A percentile compares a stretch with the other conserved stretches of the same genome.
phyloP scores from a whole-genome alignment of 1,139 yeast genomes.

The Wickerhamiella infanticola region DNA sequence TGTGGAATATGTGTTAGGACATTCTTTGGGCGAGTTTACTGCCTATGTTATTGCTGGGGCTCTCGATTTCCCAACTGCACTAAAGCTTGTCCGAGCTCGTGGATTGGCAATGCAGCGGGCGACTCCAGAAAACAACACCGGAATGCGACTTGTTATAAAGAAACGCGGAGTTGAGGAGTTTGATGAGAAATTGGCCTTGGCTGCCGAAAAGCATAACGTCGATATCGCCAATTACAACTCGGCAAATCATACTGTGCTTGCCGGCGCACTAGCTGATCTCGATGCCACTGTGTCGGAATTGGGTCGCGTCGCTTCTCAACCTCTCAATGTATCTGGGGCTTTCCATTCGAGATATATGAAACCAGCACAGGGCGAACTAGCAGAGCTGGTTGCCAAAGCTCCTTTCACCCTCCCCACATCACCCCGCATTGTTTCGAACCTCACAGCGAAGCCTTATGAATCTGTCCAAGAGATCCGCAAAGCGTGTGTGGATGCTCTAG shows the following conservation, averaged over 20 bases:
- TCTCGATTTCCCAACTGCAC: constrained; percentile 29
- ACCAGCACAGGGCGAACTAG: constrained; percentile 25
- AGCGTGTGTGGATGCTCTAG: constrained; percentile 17
- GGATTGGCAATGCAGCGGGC: constrained; percentile 37
- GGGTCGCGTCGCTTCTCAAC: constrained; percentile 15
- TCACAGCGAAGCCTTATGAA: constrained; percentile 21
- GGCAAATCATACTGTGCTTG: constrained; percentile 29
- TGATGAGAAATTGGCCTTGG: constrained; percentile 1
- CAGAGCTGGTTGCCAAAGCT: constrained; percentile 9
- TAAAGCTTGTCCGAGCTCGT: constrained; percentile 35
- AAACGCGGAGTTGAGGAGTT: constrained; percentile 8
- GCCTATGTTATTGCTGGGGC: constrained; percentile 35
- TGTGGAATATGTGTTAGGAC: constrained; percentile 28
- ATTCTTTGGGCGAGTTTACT: constrained; percentile 49
- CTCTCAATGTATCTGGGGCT: constrained; percentile 37
- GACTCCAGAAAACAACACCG: constrained; percentile 5
- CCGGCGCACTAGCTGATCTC: constrained; percentile 27
- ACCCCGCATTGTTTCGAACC: constrained; percentile 21
- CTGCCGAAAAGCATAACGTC: constrained; percentile 10
- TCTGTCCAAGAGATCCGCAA: constrained; percentile 18
- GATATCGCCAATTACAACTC: constrained; percentile 33
- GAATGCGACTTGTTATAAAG: constrained; percentile 11
- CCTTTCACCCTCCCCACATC: constrained; percentile 17
- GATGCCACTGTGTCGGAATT: constrained; percentile 13
- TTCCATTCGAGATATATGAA: constrained; percentile 34